Conservation (phyloP, 225 moss, liverwort and hornwort species). For the Sphagnum contortum region DNA sequence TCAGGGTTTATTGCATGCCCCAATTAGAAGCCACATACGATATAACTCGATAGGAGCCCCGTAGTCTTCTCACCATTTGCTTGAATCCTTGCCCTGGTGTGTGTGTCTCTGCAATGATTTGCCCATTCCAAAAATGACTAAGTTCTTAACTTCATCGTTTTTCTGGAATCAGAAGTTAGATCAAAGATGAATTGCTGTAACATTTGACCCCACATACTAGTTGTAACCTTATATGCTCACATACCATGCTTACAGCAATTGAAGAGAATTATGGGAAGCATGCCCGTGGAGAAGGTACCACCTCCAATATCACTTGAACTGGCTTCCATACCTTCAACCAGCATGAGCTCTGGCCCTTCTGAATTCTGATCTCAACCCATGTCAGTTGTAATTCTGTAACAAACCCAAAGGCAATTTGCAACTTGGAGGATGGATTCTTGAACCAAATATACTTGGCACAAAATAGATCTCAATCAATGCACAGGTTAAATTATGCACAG, state of each 20-base stretch:
- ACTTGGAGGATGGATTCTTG: no score
- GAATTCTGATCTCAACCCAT: no score
- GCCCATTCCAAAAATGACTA: not conserved
- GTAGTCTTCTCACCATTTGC: conserved; percentile 45
- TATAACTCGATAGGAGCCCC: conserved; percentile 23
- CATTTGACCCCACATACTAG: not conserved
- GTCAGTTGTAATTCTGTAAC: no score
- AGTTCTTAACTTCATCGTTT: not conserved
- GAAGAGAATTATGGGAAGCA: conserved; percentile 48
- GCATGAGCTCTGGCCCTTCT: no score
- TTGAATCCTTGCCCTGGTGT: conserved; percentile 76
- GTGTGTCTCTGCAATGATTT: conserved; percentile 33
- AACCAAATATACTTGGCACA: no score
- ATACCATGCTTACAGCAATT: conserved; percentile 70
- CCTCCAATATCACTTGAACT: no score
- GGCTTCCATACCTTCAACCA: no score
- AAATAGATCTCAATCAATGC: no score
- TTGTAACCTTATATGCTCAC: not conserved
- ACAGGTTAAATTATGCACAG: no score
- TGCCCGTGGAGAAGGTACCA: not conserved
- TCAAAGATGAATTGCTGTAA: not conserved
- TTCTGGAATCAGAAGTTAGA: not conserved
- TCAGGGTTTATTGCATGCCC: no score
- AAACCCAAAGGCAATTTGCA: no score
- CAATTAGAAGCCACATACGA: conserved; percentile 8